phyloP scores from a whole-genome alignment of 2,329 filamentous ascomycete species.

The Plectosphaerella cucumerina region DNA sequence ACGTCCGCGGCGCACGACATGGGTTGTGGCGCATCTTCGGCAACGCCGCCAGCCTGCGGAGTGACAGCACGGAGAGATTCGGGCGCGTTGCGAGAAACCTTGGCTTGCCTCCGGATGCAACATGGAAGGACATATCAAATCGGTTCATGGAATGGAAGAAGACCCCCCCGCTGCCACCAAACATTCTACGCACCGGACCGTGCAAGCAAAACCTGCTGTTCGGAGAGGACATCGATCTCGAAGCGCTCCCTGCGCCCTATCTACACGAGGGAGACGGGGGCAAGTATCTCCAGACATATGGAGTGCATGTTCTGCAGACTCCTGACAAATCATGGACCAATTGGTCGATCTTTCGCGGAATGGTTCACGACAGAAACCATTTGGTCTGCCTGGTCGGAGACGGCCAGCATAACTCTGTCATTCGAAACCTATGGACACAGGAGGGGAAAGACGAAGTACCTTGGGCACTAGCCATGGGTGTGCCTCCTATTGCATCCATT shows the following conservation, averaged over 20 bases:
- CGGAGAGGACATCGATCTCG: slow-evolving; percentile 36
- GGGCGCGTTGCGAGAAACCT: slow-evolving; percentile 37
- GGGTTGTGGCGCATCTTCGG: slow-evolving; percentile 46
- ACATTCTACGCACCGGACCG: slow-evolving; percentile 28
- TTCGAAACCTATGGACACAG: slow-evolving; percentile 41
- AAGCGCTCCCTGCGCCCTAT: slow-evolving; percentile 32
- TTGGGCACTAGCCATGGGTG: slow-evolving; percentile 42
- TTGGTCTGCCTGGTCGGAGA: slow-evolving; percentile 35
- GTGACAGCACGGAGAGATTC: slow-evolving; percentile 24
- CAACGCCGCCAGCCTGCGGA: slow-evolving; percentile 32
- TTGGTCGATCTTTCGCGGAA: slow-evolving; percentile 40
- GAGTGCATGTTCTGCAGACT: slow-evolving; percentile 41
- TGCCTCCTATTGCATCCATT: slow-evolving; percentile 45
- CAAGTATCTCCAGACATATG: slow-evolving; percentile 46
- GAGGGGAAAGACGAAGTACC: slow-evolving; percentile 36
- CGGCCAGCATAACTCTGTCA: slow-evolving; percentile 42
- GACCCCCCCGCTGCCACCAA: neutral
- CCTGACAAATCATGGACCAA: slow-evolving; percentile 43
- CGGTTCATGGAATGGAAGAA: slow-evolving; percentile 27
- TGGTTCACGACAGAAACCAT: slow-evolving; percentile 39
- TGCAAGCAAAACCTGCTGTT: slow-evolving; percentile 37
- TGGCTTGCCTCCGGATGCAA: slow-evolving; percentile 30
- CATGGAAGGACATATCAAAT: slow-evolving; percentile 32
- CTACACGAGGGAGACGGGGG: slow-evolving; percentile 42
- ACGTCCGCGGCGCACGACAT: slow-evolving; percentile 38